phyloP scores from a whole-genome alignment of 1,284 basidiomycete species.

The Rhodotorula sp. region DNA sequence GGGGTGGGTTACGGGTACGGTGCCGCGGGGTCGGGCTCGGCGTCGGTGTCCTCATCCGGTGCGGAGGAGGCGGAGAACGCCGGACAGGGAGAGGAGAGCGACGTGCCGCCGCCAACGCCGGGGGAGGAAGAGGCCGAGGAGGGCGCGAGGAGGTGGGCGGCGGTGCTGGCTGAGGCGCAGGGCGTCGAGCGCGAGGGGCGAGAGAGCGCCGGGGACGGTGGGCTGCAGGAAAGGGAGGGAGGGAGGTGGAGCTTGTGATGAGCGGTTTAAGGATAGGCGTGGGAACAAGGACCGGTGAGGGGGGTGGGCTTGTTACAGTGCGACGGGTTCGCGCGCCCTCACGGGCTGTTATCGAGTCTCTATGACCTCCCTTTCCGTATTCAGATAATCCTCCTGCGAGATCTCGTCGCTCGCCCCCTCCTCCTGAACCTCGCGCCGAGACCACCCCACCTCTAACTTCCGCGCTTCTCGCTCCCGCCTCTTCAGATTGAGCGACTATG shows the following conservation, averaged over 20 bases:
- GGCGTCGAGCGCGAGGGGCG: not conserved
- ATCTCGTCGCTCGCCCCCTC: not conserved
- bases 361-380: too few relatives aligned
- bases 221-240: not conserved
- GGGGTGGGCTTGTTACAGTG: too few relatives aligned
- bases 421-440: too few relatives aligned
- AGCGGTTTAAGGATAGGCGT: too few relatives aligned
- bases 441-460: too few relatives aligned
- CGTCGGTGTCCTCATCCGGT: too few relatives aligned
- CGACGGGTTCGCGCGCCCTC: too few relatives aligned
- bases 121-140: conserved; percentile 28
- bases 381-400: too few relatives aligned
- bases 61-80: not conserved
- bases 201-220: not conserved
- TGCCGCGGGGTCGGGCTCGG: not conserved
- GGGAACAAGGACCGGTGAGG: too few relatives aligned
- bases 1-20: too few relatives aligned
- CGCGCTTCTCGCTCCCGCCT: not conserved
- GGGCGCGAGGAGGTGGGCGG: conserved; percentile 19
- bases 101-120: conserved; percentile 10
- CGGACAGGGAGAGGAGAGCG: not conserved
- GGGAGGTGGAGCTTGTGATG: too few relatives aligned
- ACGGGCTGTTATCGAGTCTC: too few relatives aligned
- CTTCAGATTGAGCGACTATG: not conserved
- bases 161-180: not conserved